Conservation (phyloP, 345 rosid genomes). For the Reutealis trisperma region DNA sequence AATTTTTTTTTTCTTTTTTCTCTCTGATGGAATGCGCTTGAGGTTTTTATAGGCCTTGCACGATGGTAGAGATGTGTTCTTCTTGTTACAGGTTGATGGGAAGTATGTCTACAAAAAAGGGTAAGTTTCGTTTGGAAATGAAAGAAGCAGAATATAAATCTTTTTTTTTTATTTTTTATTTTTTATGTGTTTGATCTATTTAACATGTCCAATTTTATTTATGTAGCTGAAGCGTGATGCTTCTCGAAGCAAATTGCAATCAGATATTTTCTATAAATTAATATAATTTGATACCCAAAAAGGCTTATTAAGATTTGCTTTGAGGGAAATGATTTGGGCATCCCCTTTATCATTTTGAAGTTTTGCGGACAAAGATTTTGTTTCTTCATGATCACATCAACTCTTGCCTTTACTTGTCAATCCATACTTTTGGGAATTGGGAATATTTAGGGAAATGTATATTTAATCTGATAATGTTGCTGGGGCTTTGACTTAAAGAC, state of each 20-base stretch:
- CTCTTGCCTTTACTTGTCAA: constrained; percentile 7
- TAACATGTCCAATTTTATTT: not conserved
- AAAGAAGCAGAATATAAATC: not conserved
- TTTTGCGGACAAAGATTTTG: constrained; percentile 2
- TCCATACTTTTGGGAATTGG: not conserved
- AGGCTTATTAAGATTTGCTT: constrained; percentile 7
- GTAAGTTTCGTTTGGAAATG: constrained; percentile 38
- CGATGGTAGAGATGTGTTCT: constrained; percentile 80
- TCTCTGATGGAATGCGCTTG: not conserved
- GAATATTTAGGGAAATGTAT: constrained; percentile 4
- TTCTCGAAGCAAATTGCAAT: not conserved
- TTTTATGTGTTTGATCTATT: too few species aligned
- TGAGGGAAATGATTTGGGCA: not conserved
- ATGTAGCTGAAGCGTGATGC: not conserved
- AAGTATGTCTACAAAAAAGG: constrained; percentile 77
- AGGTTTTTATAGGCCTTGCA: constrained; percentile 69
- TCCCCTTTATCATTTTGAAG: not conserved
- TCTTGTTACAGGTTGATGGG: constrained; percentile 88
- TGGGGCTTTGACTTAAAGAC: constrained; percentile 21
- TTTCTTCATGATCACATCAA: not conserved
- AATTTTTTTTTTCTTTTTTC: not conserved
- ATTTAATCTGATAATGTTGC: constrained; percentile 1
- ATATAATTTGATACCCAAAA: not conserved
- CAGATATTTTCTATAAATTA: not conserved
- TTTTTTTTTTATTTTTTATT: not conserved